Evolutionary conservation across 352 stramenopile species (phyloP).

Genomic region (Pythium inflatum): DNA sequence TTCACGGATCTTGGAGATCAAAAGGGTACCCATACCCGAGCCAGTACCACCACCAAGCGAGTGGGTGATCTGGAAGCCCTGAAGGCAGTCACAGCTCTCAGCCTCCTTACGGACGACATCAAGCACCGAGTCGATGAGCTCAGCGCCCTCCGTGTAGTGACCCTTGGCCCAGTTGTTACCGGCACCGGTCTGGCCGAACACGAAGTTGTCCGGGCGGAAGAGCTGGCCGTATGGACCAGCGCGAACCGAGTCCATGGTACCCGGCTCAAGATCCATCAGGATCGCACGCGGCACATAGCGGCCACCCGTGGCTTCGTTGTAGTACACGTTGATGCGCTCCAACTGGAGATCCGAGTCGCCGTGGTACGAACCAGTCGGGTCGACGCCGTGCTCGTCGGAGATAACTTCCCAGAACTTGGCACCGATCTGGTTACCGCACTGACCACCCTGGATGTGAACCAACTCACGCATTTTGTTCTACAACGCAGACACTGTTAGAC

Average conservation of each 20-base stretch:
- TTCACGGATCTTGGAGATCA: conserved; percentile 99
- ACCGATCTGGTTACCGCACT: conserved; percentile 99
- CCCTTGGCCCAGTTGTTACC: conserved; percentile 99
- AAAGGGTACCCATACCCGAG: conserved; percentile 98
- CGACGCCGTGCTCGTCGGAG: conserved; percentile 96
- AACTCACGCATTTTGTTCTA: conserved; percentile 93
- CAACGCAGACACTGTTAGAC: conserved; percentile 8
- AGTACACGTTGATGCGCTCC: conserved; percentile 99
- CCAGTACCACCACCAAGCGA: conserved; percentile 99
- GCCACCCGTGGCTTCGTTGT: conserved; percentile 97
- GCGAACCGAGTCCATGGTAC: conserved; percentile 99
- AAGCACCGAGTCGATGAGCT: conserved; percentile 98
- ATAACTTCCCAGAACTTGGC: conserved; percentile 99
- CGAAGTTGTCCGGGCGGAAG: conserved; percentile 99
- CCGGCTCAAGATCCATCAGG: conserved; percentile 98
- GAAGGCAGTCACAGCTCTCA: conserved; percentile 98
- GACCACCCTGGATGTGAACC: conserved; percentile 98
- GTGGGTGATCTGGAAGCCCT: conserved; percentile 99
- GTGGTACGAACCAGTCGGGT: conserved; percentile 92
- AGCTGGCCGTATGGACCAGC: conserved; percentile 95
- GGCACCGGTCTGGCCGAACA: conserved; percentile 98
- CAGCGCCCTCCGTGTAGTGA: conserved; percentile 98
- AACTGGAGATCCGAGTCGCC: conserved; percentile 97
- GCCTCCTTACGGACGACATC: conserved; percentile 99
- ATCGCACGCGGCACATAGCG: conserved; percentile 98